These are phyloP conservation scores for Cyclotella cryptica DNA, from an alignment of 108 stramenopile species.

Conservation along the genomic window DNA sequence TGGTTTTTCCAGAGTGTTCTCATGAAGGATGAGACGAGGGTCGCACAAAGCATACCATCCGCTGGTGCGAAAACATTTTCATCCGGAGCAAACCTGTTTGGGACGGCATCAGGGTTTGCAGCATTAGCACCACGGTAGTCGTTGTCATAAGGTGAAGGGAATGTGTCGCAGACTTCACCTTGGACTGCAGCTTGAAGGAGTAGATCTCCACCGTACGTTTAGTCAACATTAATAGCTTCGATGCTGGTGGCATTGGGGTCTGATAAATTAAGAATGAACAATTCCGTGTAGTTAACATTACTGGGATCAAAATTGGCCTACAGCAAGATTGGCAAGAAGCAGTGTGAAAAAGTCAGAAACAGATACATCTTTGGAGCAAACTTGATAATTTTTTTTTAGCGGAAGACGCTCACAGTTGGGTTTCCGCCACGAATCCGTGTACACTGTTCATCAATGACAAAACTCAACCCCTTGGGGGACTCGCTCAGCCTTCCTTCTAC, in stretches of 20 bases:
- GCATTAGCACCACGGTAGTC: conserved; percentile 47
- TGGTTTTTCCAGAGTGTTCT: conserved; percentile 51
- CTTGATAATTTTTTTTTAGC: neutral
- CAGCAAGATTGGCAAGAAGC: too few relatives aligned
- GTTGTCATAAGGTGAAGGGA: conserved; percentile 52
- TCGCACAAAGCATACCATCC: conserved; percentile 37
- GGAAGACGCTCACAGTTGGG: neutral
- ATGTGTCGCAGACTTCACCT: conserved; percentile 39
- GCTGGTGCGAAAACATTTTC: conserved; percentile 47
- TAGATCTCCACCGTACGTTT: conserved; percentile 44
- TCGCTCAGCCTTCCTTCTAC: too few relatives aligned
- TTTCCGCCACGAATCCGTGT: too few relatives aligned
- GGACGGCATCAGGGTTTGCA: conserved; percentile 33
- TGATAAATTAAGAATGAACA: too few relatives aligned
- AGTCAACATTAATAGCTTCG: conserved; percentile 34
- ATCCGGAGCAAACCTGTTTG: conserved; percentile 41
- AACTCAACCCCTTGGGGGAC: too few relatives aligned
- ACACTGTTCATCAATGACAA: too few relatives aligned
- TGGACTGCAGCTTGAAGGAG: conserved; percentile 40
- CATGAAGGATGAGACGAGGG: conserved; percentile 37
- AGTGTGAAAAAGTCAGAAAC: neutral
- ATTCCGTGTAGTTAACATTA: conserved; percentile 40
- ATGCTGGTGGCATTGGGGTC: conserved; percentile 26
- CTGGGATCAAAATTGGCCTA: conserved; percentile 43
- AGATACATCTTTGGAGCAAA: too few relatives aligned